Base-by-base conservation (phyloP, 345 rosid species). In the Pugionium cornutum region DNA sequence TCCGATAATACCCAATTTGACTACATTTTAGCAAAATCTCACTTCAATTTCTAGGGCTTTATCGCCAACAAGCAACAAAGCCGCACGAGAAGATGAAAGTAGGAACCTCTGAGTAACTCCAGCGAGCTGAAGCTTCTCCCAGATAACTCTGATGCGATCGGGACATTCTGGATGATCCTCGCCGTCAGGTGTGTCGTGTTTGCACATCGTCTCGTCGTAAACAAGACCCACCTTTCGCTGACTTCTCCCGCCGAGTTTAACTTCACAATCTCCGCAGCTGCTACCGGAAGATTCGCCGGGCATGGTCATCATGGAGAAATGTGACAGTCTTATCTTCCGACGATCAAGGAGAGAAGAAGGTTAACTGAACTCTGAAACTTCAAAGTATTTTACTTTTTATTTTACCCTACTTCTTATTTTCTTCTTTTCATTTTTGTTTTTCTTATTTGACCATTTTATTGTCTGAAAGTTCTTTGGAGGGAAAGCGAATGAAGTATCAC, bases 151-250 rank as follows among this genome's bases (percentile, higher is more conserved):
- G 61, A 90, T 86, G 54, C 97, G 97, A 67, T 83, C 64, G 55
- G 96, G 95, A 74, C 84, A 78, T 72, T 90, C 96, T 0, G 91
- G 92, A 62, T 94, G 95, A 75, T 53, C 37, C 27, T 81, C 91
- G 6, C 77, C 89, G 65, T 85, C 80, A 4, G 96, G 88, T 31
- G 87, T 80, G 35, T 49, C 75, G 71, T 94, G 99, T 30, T 76
- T 84, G 59, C 97, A 85, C 97, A 88, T 94, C 54, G 85, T 81
- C 80, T 84, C 92, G 48, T 90, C 96, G 82, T 86, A 90, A 5
- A 82, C 6, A 44, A 90, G 59, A 29, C 97, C 96, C 29, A 90
- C 92, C 36, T 78, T 81, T 62, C 89, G 81, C 42, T 58, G 77
- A 1, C 10, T 28, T 27, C 42, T 32, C 41, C 41, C 32, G 50